Percentiles rank a stretch among this genome's conserved stretches.
These are phyloP conservation scores for Cadophora sp. DNA, from an alignment of 2,329 filamentous ascomycete genomes.

Conservation along the genomic window DNA sequence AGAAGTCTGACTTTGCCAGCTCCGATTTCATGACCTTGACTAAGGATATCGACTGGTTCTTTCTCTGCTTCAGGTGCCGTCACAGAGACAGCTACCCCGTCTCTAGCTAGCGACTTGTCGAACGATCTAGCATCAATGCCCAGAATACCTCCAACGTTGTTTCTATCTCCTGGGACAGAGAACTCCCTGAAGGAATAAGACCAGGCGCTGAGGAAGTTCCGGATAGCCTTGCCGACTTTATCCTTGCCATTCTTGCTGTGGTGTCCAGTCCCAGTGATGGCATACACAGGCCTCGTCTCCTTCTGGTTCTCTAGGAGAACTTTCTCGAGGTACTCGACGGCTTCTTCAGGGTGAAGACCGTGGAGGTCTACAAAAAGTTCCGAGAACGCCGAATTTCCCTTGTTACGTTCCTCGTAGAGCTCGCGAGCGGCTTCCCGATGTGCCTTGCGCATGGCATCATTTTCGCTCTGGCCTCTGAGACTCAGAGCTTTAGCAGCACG, in stretches of 20 bases:
- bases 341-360: slow-evolving; percentile 98
- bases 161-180: slow-evolving; percentile 90
- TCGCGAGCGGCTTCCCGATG: slow-evolving; percentile 92
- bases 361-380: slow-evolving; percentile 97
- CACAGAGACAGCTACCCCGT: slow-evolving; percentile 45
- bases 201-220: slow-evolving; percentile 93
- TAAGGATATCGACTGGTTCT: slow-evolving; percentile 60
- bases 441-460: slow-evolving; percentile 95
- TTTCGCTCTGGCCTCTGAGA: slow-evolving; percentile 93
- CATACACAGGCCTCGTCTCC: slow-evolving; percentile 81
- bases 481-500: slow-evolving; percentile 94
- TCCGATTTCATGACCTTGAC: slow-evolving; percentile 71
- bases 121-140: slow-evolving; percentile 72
- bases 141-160: slow-evolving; percentile 78
- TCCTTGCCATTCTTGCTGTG: slow-evolving; percentile 99
- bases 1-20: slow-evolving; percentile 71
- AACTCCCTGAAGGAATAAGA: slow-evolving; percentile 96
- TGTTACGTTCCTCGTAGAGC: slow-evolving; percentile 93
- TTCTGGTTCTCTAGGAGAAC: slow-evolving; percentile 83
- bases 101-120: slow-evolving; percentile 64
- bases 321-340: slow-evolving; percentile 89
- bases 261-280: slow-evolving; percentile 95
- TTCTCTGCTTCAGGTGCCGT: slow-evolving; percentile 43
- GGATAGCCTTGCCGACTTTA: slow-evolving; percentile 94
- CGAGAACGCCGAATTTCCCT: slow-evolving; percentile 59